Base-by-base conservation (phyloP, 2,329 filamentous ascomycete genomes). In the Aspergillus udagawae region DNA sequence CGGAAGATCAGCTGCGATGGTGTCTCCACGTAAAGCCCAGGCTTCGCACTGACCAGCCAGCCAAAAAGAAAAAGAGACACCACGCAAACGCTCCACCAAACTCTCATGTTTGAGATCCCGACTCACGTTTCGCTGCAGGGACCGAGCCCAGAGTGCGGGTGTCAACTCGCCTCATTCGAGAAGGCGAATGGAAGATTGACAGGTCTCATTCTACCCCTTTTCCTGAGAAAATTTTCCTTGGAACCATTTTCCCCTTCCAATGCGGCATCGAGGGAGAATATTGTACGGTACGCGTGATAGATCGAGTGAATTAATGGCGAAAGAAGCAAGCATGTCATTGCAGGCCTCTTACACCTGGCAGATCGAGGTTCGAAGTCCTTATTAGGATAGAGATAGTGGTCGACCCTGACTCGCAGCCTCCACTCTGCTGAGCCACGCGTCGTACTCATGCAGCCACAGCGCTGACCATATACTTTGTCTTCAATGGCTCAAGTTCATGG, bases 51-150 rank as follows among this genome's bases (percentile, higher is more conserved):
- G 32, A 14, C 10, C 21, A 42, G 14, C 10, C 20, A 2, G 21
- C 10, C 20, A 2, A 17, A 21, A 35, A 23, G 38, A 21, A 54
- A 54, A 54, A 35, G 44, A 41, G 28, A 27, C 17, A 49, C n/a
- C 12, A 10, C 27, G 20, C 45, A 27, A 28, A 51, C 20, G n/a
- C 28, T 55, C 59, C 59, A 61, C 57, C 53, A 57, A 55, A n/a
- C 10, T 42, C 7, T 42, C 27, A 38, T 4, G 28, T 56, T 41
- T 50, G 59, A 38, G 51, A 51, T 52, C 47, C 52, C 57, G 53
- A 58, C 53, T 62, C 60, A 62, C 54, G 56, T 60, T 60, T 54
- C 44, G 47, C 58, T 60, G 58, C 54, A 62, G 53, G 55, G 50
- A 53, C 56, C 20, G 6, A 23, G 23, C 52, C 49, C 55, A 32